Conservation (phyloP, 352 stramenopile species). For the Thalassiosira hispida region DNA sequence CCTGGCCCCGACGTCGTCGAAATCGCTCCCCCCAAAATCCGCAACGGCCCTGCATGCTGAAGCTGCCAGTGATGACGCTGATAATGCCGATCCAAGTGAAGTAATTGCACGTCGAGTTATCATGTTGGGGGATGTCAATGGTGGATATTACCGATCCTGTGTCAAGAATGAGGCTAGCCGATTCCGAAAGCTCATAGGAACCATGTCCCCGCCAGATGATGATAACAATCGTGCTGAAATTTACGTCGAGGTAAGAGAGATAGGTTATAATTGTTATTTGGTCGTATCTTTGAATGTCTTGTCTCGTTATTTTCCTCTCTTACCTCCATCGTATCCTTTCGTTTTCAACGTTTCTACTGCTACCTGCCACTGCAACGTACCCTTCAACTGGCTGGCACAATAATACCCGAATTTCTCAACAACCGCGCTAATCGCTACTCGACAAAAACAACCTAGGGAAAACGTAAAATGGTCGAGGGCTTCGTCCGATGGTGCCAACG, state of each 20-base stretch:
- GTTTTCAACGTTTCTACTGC: no score
- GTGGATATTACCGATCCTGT: constrained; percentile 80
- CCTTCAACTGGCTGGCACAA: no score
- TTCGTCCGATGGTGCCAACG: constrained; percentile 80
- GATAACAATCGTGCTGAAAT: constrained; percentile 66
- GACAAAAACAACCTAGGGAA: constrained; percentile 55
- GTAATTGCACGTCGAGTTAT: constrained; percentile 70
- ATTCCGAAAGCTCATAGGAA: constrained; percentile 76
- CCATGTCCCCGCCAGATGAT: constrained; percentile 70
- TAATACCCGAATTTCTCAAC: no score
- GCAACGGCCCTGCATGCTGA: neutral
- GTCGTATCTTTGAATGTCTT: neutral
- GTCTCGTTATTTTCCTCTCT: neutral
- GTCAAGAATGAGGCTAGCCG: constrained; percentile 75
- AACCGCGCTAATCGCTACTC: neutral
- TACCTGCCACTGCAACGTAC: no score
- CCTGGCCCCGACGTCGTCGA: neutral
- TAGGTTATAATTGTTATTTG: constrained; percentile 26
- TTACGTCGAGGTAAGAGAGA: constrained; percentile 77
- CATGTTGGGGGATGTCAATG: constrained; percentile 70
- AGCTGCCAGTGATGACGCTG: neutral
- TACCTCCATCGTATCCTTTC: no score
- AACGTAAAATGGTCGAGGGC: constrained; percentile 74
- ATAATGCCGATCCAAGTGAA: constrained; percentile 20
- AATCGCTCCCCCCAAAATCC: neutral